Conservation (phyloP, 2,329 filamentous ascomycete genomes). For the Lasiodiplodia gonubiensis region DNA sequence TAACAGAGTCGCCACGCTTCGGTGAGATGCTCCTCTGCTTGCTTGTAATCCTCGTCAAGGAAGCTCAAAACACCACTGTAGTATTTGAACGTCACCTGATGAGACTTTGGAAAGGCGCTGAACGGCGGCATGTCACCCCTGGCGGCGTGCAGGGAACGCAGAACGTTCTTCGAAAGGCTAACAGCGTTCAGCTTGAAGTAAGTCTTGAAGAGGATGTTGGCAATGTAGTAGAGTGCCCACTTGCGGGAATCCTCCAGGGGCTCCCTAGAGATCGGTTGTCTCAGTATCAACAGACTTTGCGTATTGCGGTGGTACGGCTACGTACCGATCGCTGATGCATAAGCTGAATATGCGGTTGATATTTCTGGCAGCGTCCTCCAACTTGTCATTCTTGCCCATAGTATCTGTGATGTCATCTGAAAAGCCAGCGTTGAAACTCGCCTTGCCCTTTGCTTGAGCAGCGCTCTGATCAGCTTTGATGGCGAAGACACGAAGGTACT, state of each 20-base stretch:
- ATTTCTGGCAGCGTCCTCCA: constrained; percentile 88
- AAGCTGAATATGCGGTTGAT: constrained; percentile 92
- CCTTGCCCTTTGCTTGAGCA: constrained; percentile 54
- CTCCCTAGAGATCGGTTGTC: constrained; percentile 47
- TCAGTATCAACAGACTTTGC: constrained; percentile 42
- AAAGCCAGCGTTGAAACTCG: constrained; percentile 59
- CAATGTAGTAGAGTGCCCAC: constrained; percentile 96
- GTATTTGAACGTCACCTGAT: constrained; percentile 95
- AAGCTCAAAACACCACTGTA: constrained; percentile 94
- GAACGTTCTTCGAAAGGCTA: constrained; percentile 85
- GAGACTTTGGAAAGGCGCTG: constrained; percentile 81
- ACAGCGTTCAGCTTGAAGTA: constrained; percentile 96
- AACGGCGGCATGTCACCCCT: constrained; percentile 80
- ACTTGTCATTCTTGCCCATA: constrained; percentile 74
- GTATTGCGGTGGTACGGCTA: constrained; percentile 44
- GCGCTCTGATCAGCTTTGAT: constrained; percentile 83
- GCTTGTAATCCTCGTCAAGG: constrained; percentile 84
- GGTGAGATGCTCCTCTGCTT: constrained; percentile 81
- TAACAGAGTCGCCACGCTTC: constrained; percentile 85
- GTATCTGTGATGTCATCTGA: constrained; percentile 79
- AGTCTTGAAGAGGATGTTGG: constrained; percentile 95
- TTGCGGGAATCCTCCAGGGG: constrained; percentile 88
- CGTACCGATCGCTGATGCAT: constrained; percentile 86
- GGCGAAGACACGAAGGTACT: constrained; percentile 84
- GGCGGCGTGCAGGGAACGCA: constrained; percentile 81